Evolutionary conservation across 306 rosid species (phyloP).

Genomic region (Morella rubra): DNA sequence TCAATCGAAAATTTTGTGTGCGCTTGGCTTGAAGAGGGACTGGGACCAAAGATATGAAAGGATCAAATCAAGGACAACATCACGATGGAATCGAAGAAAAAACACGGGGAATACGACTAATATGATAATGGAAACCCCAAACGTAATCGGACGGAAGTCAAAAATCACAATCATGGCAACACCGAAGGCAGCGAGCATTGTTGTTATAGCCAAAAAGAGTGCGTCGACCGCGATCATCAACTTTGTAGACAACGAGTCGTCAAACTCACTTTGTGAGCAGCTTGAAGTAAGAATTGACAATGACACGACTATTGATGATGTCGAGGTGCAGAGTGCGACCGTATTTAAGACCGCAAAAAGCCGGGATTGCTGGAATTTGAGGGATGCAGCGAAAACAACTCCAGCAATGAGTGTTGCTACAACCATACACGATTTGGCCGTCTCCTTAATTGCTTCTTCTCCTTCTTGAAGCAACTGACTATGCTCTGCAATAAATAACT

Average conservation of each 20-base stretch:
- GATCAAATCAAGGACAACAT: background rate
- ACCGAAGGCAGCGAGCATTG: slow-evolving; percentile 8
- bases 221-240: background rate
- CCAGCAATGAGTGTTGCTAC: slow-evolving; percentile 18
- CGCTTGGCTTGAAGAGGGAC: background rate
- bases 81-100: background rate
- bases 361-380: background rate
- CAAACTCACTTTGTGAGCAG: background rate
- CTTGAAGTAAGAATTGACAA: slow-evolving; percentile 13
- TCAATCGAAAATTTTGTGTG: background rate
- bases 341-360: slow-evolving; percentile 13
- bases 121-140: slow-evolving; percentile 13
- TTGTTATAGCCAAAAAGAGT: background rate
- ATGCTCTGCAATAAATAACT: background rate
- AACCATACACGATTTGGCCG: slow-evolving; percentile 22
- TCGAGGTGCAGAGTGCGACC: slow-evolving; percentile 4
- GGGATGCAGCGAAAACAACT: background rate
- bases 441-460: background rate
- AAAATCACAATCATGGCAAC: slow-evolving; percentile 20
- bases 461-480: background rate
- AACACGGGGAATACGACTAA: background rate
- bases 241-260: background rate
- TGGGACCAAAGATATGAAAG: slow-evolving; percentile 2
- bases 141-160: background rate
- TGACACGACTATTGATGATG: slow-evolving; percentile 3